phyloP scores from a whole-genome alignment of 1,284 basidiomycete genomes.

The Hemileia vastatrix region DNA sequence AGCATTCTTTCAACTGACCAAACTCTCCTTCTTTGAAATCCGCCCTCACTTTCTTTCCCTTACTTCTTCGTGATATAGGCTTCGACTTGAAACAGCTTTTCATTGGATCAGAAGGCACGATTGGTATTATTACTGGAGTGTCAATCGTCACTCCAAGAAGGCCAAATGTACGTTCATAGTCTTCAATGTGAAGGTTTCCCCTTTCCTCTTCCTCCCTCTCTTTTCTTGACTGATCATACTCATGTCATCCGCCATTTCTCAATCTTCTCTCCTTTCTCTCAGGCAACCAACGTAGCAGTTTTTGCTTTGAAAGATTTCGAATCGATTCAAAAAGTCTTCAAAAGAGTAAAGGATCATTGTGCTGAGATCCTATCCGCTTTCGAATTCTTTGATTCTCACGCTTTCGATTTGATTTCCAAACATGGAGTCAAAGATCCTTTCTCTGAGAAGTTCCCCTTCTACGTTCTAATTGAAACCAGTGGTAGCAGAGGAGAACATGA shows the following conservation, averaged over 20 bases:
- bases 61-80: too few relatives aligned
- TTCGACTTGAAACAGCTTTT: conserved; percentile 98
- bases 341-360: conserved; percentile 57
- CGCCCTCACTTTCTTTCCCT: too few relatives aligned
- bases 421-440: too few relatives aligned
- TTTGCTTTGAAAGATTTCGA: conserved; percentile 53
- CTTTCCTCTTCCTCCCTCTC: too few relatives aligned
- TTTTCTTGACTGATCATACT: too few relatives aligned
- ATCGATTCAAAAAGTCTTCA: conserved; percentile 51
- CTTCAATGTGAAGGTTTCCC: too few relatives aligned
- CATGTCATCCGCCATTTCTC: too few relatives aligned
- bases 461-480: conserved; percentile 86
- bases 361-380: conserved; percentile 97
- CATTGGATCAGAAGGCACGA: conserved; percentile 92
- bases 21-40: too few relatives aligned
- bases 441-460: conserved; percentile 65
- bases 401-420: conserved; percentile 65
- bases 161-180: too few relatives aligned
- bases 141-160: conserved; percentile 89
- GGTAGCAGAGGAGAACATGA: conserved; percentile 91
- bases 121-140: conserved; percentile 89
- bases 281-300: conserved; percentile 51
- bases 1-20: too few relatives aligned
- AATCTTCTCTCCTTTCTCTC: too few relatives aligned
- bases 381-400: conserved; percentile 84